These are phyloP conservation scores for Trypanosoma melophagium DNA, from an alignment of 208 protist genomes.

Conservation along the genomic window DNA sequence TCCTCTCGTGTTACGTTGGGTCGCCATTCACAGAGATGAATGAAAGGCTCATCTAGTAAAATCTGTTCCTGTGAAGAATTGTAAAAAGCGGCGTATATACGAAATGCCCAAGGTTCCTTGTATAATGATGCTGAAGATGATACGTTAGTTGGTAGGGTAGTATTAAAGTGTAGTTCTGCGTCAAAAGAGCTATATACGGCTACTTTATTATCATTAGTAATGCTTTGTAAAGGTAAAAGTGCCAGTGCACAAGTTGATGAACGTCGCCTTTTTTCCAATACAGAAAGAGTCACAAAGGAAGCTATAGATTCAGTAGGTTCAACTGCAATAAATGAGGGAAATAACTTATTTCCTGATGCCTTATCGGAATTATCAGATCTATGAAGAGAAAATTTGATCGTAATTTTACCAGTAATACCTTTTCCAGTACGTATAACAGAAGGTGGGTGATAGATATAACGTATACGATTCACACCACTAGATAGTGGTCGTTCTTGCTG, in stretches of 20 bases:
- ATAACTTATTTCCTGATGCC: conserved; percentile 13
- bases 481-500: conserved; percentile 25
- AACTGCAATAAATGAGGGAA: conserved; percentile 36
- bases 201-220: conserved; percentile 14
- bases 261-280: conserved; percentile 1
- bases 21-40: conserved; percentile 19
- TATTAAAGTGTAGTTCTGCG: conserved; percentile 11
- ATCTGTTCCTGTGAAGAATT: conserved; percentile 20
- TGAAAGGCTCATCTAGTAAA: conserved; percentile 23
- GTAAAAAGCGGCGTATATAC: conserved; percentile 30
- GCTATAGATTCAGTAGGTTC: conserved; percentile 17
- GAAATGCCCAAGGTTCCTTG: conserved; percentile 5
- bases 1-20: conserved; percentile 15
- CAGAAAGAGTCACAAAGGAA: conserved; percentile 20
- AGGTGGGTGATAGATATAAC: conserved; percentile 38
- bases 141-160: neutral
- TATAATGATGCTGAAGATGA: neutral
- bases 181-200: conserved; percentile 22
- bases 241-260: neutral
- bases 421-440: conserved; percentile 39
- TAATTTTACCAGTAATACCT: conserved; percentile 14
- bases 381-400: conserved; percentile 27
- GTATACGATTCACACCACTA: conserved; percentile 28
- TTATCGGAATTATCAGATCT: neutral
- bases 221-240: conserved; percentile 23